Base-by-base conservation (phyloP, 257 asterid genomes). In the Nicotiana sylvestris region DNA sequence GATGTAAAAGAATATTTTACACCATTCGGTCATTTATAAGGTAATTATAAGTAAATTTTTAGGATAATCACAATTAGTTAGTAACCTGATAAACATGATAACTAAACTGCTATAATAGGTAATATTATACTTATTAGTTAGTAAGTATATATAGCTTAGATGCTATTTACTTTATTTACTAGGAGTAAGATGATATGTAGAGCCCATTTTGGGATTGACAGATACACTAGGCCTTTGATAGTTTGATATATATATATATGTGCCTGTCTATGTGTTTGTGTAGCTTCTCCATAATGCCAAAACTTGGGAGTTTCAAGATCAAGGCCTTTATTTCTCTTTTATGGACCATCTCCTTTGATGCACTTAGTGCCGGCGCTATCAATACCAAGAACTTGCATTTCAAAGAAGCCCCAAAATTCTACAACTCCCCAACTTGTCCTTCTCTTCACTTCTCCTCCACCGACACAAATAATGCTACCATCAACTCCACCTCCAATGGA, bases 401-500 rank as follows among this genome's bases (percentile, higher is more conserved):
- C 83, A 77, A 95, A 80, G 98, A 96, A 83, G 98, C 98, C 74
- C 98, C 98, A 1, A 90, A 94, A 68, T 94, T 92, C 87, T 95
- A 94, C 90, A 95, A 95, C 70, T 89, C 97, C 21, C 89, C 78
- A 0, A 66, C 35, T 15, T 95, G 99, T 81, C 91, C 92, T 55
- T 67, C 85, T 56, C 74, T 83, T 17, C 55, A 82, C 30, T 64
- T 76, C 57, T 30, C 65, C 78, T 0, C 65, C 84, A 37, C 82
- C 53, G 76, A 43, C 80, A 80, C 57, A n/a, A 78, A 58, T 39
- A 62, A 1, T 15, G 35, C 18, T 21, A 17, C 33, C 15, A 15
- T 39, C 60, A n/a, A 43, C 2, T 43, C 51, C 51, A 43, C 51
- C 3, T 43, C 5, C 27, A 16, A 17, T n/a, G 13, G 32, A 66